Conservation (phyloP, 2,329 filamentous ascomycete genomes). For the Diatrype stigma region DNA sequence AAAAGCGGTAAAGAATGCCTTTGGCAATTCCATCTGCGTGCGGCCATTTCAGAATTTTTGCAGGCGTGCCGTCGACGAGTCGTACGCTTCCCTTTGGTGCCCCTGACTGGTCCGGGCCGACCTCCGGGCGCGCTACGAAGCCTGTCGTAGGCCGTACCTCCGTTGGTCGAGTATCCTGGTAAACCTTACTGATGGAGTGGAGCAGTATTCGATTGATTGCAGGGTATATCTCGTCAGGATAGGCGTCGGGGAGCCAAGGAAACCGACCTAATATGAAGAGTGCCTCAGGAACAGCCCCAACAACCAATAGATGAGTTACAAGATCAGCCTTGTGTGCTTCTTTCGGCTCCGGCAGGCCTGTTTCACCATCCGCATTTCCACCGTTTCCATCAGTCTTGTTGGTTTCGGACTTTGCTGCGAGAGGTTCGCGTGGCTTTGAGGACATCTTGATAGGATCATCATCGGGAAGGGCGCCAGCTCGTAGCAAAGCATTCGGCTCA, state of each 20-base stretch:
- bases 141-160: slow-evolving; percentile 28
- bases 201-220: slow-evolving; percentile 81
- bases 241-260: slow-evolving; percentile 85
- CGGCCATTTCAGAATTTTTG: slow-evolving; percentile 75
- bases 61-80: slow-evolving; percentile 53
- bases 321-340: slow-evolving; percentile 82
- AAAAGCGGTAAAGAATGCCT: slow-evolving; percentile 81
- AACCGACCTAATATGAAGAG: slow-evolving; percentile 89
- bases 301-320: slow-evolving; percentile 79
- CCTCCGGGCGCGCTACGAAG: slow-evolving; percentile 33
- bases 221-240: slow-evolving; percentile 71
- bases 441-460: slow-evolving; percentile 67
- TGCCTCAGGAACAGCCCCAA: slow-evolving; percentile 88
- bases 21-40: slow-evolving; percentile 77
- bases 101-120: slow-evolving; percentile 58
- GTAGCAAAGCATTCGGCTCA: slow-evolving; percentile 76
- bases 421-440: slow-evolving; percentile 46
- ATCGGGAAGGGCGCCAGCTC: slow-evolving; percentile 81
- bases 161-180: slow-evolving; percentile 36
- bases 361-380: slow-evolving; percentile 42
- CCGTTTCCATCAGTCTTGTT: slow-evolving; percentile 45
- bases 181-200: slow-evolving; percentile 75
- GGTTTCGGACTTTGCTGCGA: slow-evolving; percentile 46
- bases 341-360: slow-evolving; percentile 62
- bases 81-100: slow-evolving; percentile 66